These are phyloP conservation scores for Rauvolfia tetraphylla DNA, from an alignment of 257 asterid genomes.

Conservation along the genomic window DNA sequence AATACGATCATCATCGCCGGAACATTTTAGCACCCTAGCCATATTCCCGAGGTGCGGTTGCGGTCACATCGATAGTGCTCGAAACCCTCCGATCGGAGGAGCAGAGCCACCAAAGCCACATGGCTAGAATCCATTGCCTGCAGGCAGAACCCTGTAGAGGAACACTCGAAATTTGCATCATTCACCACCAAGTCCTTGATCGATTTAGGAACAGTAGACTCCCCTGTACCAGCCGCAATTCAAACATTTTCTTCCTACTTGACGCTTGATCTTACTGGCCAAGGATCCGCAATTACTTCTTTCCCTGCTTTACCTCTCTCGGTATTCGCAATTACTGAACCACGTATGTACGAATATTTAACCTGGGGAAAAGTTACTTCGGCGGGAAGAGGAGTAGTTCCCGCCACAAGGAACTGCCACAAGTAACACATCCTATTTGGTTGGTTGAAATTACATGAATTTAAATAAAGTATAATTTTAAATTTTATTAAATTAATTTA, in stretches of 20 bases:
- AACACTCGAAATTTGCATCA: constrained; percentile 41
- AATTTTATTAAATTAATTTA: no score
- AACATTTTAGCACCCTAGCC: constrained; percentile 42
- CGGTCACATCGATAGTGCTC: constrained; percentile 44
- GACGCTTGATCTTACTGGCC: neutral
- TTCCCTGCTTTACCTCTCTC: no score
- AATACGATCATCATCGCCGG: constrained; percentile 37
- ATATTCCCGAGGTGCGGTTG: constrained; percentile 28
- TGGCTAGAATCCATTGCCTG: constrained; percentile 47
- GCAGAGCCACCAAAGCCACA: constrained; percentile 38
- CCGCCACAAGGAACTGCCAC: neutral
- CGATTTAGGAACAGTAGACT: constrained; percentile 36
- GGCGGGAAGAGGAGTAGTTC: constrained; percentile 18
- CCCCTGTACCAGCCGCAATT: constrained; percentile 40
- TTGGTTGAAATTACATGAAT: no score
- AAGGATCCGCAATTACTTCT: no score
- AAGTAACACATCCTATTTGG: neutral
- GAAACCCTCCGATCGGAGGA: constrained; percentile 41
- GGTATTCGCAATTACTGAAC: neutral
- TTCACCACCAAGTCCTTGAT: constrained; percentile 39
- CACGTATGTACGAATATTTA: neutral
- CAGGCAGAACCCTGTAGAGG: constrained; percentile 38
- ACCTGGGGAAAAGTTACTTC: neutral
- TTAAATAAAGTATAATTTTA: no score
- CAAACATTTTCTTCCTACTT: constrained; percentile 31